Base-by-base conservation (phyloP, 805 yeast genomes). In the Suhomyces emberorum region DNA sequence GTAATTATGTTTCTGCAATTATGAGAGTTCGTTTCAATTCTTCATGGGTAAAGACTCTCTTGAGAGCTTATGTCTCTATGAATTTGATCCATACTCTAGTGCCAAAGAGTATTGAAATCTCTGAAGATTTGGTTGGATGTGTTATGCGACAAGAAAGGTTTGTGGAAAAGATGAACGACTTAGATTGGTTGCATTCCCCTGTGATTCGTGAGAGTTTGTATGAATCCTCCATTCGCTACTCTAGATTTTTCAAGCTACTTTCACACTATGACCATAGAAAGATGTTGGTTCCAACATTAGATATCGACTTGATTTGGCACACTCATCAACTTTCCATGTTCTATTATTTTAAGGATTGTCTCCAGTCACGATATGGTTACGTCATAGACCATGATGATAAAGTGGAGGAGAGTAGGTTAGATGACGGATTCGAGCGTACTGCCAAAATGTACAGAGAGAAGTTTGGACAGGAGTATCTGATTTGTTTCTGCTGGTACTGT, bases 291-390 rank as follows among this genome's bases (percentile, higher is more conserved):
- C 61, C 62, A 0, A 54, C 59, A 4, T 39, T 57, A 30, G 61
- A 57, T 28, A 54, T 57, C 18, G 59, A 55, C 26, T 41, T 57
- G 30, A 28, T 54, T 3, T 55, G 62, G 62, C 58, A 49, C 27
- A 57, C 62, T 3, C 59, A 57, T 32, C 57, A 51, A 28, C 42
- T 56, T 14, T 26, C 44, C 7, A 35, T 42, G 37, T 32, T 31
- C 28, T 27, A 35, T 21, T 54, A 55, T 34, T 42, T 48, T 25
- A 18, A 16, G 8, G 42, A 40, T 15, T 44, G 51, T 32, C 23
- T 25, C 12, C 12, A 8, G 1, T 18, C 41, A 7, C 39, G 23
- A 10, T 25, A 29, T 5, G 15, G 28, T 14, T 15, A 28, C 7
- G 40, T 51, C 14, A 38, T 52, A 14, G 57, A 53, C 32, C 61